These are phyloP conservation scores for Phoma sp. DNA, from an alignment of 2,329 filamentous ascomycete genomes.

Conservation along the genomic window DNA sequence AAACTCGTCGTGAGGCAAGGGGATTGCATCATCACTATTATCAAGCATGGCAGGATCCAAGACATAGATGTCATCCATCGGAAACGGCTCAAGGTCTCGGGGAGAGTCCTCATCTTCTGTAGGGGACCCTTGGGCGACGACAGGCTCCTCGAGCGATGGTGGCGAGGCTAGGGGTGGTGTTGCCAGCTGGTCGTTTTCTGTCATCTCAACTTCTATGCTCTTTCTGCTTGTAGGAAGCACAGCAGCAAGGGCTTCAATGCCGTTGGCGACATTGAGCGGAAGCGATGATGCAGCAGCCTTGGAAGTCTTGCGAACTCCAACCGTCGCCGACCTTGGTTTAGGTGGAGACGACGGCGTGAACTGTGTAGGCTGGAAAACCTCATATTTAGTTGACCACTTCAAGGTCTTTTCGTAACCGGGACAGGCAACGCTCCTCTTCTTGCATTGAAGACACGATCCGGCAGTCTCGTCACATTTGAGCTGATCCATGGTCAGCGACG, in stretches of 20 bases:
- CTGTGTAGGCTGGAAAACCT: slow-evolving; percentile 49
- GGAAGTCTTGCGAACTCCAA: slow-evolving; percentile 12
- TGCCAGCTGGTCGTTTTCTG: slow-evolving; percentile 20
- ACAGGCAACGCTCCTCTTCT: slow-evolving; percentile 51
- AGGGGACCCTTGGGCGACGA: slow-evolving; percentile 29
- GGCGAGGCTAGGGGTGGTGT: slow-evolving; percentile 27
- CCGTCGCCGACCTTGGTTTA: slow-evolving; percentile 19
- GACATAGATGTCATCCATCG: slow-evolving; percentile 31
- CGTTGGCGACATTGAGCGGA: slow-evolving; percentile 39
- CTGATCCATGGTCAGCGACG: slow-evolving; percentile 33
- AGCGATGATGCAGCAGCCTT: slow-evolving; percentile 23
- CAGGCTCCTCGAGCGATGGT: slow-evolving; percentile 29
- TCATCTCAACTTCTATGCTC: slow-evolving; percentile 19
- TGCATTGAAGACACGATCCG: slow-evolving; percentile 53
- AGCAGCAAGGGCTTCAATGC: slow-evolving; percentile 47
- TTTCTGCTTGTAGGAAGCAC: slow-evolving; percentile 43
- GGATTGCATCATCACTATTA: slow-evolving; percentile 29
- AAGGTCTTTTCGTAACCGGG: slow-evolving; percentile 56
- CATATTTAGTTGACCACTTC: slow-evolving; percentile 58
- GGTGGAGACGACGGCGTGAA: slow-evolving; percentile 28
- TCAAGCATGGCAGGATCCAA: slow-evolving; percentile 37
- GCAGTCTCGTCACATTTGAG: slow-evolving; percentile 55
- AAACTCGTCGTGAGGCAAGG: slow-evolving; percentile 33
- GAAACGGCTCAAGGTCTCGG: slow-evolving; percentile 32
- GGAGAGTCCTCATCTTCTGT: slow-evolving; percentile 36